Base-by-base conservation (phyloP, 2,329 filamentous ascomycete species). In the Trichophyton rubrum region DNA sequence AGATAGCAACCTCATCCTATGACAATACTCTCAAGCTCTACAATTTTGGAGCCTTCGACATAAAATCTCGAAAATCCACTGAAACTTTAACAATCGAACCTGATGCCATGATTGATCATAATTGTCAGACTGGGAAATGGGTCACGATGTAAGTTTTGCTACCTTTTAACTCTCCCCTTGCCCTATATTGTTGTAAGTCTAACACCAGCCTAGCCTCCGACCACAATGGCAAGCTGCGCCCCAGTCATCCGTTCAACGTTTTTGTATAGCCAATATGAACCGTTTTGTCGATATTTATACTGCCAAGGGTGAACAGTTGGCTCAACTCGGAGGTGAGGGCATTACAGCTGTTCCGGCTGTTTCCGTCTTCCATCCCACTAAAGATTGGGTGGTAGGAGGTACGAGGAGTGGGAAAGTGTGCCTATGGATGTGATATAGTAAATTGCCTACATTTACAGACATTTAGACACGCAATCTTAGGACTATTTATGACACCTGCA, bases 181-280 rank as follows among this genome's bases (percentile, higher is more conserved):
- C 11, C 24, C 15, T 2, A 61, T 38, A 15, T 11, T 11, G 27
- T 57, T 56, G 13, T n/a, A 6, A 15, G 33, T 33, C 49, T 51
- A 58, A 62, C 63, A 63, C 63, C 33, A 47, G 56, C 49, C 51
- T 72, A 85, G 82, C 67, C 76, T 87, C 80, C 70, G 95, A 80
- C 81, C 93, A 71, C 90, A 96, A 67, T 99, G 93, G 93, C 93
- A 99, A 72, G 78, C 82, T 35, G 80, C 82, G 53, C 92, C 93
- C 0, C 76, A 80, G 38, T 89, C 93, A 62, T 85, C 86, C 6
- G 84, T 95, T 3, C 86, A 95, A 64, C 90, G 92, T 63, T 90
- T 99, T 67, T 88, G 85, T 24, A 92, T 99, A 61, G 93, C 89
- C 1, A 99, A 97, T 67, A 97, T 97, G 93, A 96, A 95, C 70